Evolutionary conservation across 306 rosid species (phyloP), one percentile per base, ranked within the genome.

Genomic region (Rosa multiflora): DNA sequence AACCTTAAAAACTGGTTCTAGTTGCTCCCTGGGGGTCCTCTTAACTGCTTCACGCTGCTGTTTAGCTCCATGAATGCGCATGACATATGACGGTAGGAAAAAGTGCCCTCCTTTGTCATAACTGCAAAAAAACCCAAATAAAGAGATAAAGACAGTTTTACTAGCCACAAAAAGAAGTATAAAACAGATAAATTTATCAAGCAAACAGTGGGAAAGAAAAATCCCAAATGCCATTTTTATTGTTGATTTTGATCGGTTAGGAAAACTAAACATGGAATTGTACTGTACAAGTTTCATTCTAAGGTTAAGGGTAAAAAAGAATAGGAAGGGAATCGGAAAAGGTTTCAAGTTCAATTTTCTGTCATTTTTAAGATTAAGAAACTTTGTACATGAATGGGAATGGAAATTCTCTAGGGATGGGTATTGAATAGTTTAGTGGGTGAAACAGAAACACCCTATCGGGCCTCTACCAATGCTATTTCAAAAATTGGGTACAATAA

Each of bases 31-130:
- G 47, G 96, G 93, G 59, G 88, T 83, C 80, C 81, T 90, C 87
- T 90, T 95, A 81, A 95, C 78, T 67, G 97, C 97, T 80, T 89
- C 96, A 67, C 99, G 98, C 78, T 95, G 99, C 85, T 88, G 94
- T 84, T 80, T 90, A 76, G 88, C 89, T 85, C 99, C 99, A 83
- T 89, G 99, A 77, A 87, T 91, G 73, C 99, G 99, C 98, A 95
- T 95, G 83, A 91, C 83, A 76, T 89, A 86, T 63, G 96, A 95
- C 72, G 98, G 99, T 67, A 95, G 83, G 84, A 85, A 91, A 66
- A 95, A 85, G 91, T 95, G 87, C 53, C 96, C 99, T 62, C 99
- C 99, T 87, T 81, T 91, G 77, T 95, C 99, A 90, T 90, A 95
- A 72, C 99, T 95, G 89, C 52, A 82, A 70, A 79, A 84, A 56